A percentile compares a stretch with the other conserved stretches of the same genome.
These are phyloP conservation scores for Elongisporangium senticosum DNA, from an alignment of 352 stramenopile species.

Conservation along the genomic window DNA sequence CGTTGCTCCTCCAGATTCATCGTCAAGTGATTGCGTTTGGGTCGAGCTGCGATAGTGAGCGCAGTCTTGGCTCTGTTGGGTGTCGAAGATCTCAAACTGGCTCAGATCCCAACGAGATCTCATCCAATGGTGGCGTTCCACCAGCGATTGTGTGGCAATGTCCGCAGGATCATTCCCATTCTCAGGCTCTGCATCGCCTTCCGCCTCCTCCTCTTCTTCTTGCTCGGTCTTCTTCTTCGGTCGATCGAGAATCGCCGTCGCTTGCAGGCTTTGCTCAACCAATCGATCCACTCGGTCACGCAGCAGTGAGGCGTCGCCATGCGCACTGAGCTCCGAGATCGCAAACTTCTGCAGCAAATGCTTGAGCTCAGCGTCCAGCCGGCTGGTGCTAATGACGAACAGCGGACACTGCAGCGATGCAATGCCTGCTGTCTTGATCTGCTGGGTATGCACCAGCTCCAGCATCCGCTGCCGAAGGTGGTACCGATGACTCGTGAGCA, in stretches of 20 bases:
- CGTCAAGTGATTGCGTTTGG: background rate
- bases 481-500: constrained; percentile 44
- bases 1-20: background rate
- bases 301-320: background rate
- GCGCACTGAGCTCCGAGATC: constrained; percentile 1
- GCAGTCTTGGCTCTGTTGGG: background rate
- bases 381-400: constrained; percentile 21
- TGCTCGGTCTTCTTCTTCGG: background rate
- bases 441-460: constrained; percentile 31
- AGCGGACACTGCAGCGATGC: constrained; percentile 31
- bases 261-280: background rate
- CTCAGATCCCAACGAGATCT: background rate
- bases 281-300: background rate
- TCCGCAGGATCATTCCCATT: background rate
- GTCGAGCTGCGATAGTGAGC: background rate
- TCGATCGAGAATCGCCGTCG: background rate
- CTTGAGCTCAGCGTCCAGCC: constrained; percentile 27
- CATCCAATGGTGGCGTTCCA: background rate
- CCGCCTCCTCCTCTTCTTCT: background rate
- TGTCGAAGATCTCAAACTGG: background rate
- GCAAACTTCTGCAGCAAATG: constrained; percentile 14
- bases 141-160: background rate
- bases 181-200: background rate
- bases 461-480: constrained; percentile 52
- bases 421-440: constrained; percentile 13